Percentiles rank a stretch among this genome's conserved stretches.
Conservation (phyloP, 1,284 basidiomycete genomes). For the Sporisorium scitamineum region DNA sequence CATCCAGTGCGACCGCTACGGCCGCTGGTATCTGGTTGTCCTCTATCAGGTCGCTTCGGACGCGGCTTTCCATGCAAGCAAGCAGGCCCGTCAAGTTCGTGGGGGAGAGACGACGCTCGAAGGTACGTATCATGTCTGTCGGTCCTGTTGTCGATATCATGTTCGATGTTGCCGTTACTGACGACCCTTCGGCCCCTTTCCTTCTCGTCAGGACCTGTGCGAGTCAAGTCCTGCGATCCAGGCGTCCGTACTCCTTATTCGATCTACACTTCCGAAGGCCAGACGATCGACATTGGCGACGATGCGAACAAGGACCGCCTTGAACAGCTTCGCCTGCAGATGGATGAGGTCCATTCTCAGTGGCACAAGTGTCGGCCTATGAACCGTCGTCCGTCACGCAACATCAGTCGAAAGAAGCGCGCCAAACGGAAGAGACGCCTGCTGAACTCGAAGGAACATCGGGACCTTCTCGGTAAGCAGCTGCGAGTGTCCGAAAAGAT, state of each 20-base stretch:
- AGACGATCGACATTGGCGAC: constrained; percentile 6
- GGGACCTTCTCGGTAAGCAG: neutral
- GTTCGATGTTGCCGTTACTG: neutral
- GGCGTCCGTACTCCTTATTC: neutral
- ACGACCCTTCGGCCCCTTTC: neutral
- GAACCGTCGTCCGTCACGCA: neutral
- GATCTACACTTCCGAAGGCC: constrained; percentile 1
- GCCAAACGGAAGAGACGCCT: neutral
- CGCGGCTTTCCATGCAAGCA: neutral
- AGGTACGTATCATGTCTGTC: neutral
- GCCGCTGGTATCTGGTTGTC: neutral
- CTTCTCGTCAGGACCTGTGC: neutral
- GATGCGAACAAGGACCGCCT: neutral
- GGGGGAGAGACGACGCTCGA: neutral
- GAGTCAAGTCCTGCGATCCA: constrained; percentile 6
- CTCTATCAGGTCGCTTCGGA: neutral
- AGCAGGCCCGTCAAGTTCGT: neutral
- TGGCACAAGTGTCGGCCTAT: neutral
- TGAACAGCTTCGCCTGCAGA: neutral
- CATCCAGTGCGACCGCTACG: neutral
- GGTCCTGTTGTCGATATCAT: neutral
- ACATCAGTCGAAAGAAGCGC: neutral
- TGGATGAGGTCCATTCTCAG: neutral
- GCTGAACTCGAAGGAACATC: neutral
- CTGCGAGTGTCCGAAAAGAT: neutral